A percentile compares a stretch with the other conserved stretches of the same genome.
Conservation (phyloP, 2,329 filamentous ascomycete species). For the Verticillium tricorpus region DNA sequence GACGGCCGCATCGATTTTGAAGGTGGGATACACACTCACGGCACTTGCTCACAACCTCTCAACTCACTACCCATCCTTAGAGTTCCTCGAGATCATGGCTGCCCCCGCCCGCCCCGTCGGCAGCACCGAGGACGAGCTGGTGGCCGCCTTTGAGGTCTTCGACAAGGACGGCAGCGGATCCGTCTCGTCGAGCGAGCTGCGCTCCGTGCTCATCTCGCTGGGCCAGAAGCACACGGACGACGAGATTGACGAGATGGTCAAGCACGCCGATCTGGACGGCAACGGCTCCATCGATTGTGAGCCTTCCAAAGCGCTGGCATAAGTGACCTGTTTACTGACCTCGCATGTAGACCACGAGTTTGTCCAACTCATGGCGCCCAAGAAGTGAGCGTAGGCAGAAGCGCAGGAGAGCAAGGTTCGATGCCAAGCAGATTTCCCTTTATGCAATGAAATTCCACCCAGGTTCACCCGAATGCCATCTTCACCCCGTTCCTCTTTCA, state of each 20-base stretch:
- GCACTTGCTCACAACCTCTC: background rate
- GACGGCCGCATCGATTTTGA: constrained; percentile 13
- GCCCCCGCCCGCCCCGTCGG: constrained; percentile 9
- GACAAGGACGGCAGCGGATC: constrained; percentile 15
- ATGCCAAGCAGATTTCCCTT: background rate
- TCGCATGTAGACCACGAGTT: constrained; percentile 11
- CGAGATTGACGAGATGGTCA: constrained; percentile 16
- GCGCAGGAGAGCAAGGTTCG: background rate
- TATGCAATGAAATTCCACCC: background rate
- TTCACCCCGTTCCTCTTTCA: background rate
- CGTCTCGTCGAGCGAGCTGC: constrained; percentile 13
- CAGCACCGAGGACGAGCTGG: constrained; percentile 12
- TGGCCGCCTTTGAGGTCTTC: constrained; percentile 15
- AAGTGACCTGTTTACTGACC: background rate
- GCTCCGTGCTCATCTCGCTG: constrained; percentile 13
- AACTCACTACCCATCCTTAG: background rate
- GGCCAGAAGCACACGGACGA: constrained; percentile 15
- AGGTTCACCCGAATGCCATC: background rate
- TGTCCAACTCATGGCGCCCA: constrained; percentile 15
- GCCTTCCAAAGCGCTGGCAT: background rate
- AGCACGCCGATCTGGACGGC: constrained; percentile 13
- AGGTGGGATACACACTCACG: constrained; percentile 1
- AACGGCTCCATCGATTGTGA: constrained; percentile 15
- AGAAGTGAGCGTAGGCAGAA: constrained; percentile 1
- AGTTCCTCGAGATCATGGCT: constrained; percentile 15